Percentiles rank a stretch among this genome's conserved stretches.
Evolutionary conservation across 139 green algal genomes (phyloP).

Genomic region (Desmodesmus armatus): DNA sequence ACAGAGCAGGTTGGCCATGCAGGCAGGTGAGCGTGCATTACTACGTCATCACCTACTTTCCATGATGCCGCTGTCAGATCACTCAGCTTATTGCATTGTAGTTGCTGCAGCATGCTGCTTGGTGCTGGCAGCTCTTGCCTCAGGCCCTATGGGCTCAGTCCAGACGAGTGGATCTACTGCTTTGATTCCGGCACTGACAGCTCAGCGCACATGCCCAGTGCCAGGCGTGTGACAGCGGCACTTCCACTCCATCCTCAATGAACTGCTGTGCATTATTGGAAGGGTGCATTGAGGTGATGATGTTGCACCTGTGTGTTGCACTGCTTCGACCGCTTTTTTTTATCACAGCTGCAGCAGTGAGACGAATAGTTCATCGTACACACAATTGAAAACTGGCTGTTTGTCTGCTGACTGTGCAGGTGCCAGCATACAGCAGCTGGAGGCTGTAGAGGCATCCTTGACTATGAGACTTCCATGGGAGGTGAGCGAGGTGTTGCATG

Average conservation of each 20-base stretch:
- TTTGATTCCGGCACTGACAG: too few species aligned
- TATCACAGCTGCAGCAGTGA: neutral
- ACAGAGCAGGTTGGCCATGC: slow-evolving; percentile 22
- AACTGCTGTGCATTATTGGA: neutral
- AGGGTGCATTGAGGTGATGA: neutral
- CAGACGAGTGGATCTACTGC: neutral
- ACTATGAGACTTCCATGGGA: slow-evolving; percentile 21
- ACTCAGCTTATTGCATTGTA: neutral
- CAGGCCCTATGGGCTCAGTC: neutral
- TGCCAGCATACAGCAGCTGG: slow-evolving; percentile 21
- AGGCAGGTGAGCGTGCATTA: neutral
- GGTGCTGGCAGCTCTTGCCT: neutral
- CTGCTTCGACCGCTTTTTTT: neutral
- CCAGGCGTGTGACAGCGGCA: too few species aligned
- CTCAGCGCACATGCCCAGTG: too few species aligned
- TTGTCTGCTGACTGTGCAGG: neutral
- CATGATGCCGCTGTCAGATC: neutral
- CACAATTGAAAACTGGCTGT: neutral
- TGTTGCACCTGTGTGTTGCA: neutral
- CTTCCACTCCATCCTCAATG: neutral
- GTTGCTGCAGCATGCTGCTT: neutral
- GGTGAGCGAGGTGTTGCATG: neutral
- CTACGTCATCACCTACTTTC: neutral
- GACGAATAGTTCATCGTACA: neutral
- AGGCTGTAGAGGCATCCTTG: neutral